Conservation (phyloP, 1,139 yeast genomes). For the Trichomonascaceae sp. region DNA sequence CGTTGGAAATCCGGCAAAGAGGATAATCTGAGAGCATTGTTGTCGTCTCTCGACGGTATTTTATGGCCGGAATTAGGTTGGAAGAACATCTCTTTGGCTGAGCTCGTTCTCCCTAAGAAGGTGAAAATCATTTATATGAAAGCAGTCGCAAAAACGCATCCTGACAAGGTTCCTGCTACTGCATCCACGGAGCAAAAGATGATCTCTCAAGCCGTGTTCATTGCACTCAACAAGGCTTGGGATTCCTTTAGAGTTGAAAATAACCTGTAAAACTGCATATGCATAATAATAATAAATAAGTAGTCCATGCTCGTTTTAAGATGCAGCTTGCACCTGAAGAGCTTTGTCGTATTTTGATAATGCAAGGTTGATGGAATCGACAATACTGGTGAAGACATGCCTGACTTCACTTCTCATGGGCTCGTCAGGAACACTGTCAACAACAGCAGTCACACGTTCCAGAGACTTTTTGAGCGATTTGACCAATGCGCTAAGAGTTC, state of each 20-base stretch:
- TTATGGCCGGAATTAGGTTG: constrained; percentile 58
- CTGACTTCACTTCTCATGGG: constrained; percentile 21
- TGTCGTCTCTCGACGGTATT: constrained; percentile 59
- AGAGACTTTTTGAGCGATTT: constrained; percentile 44
- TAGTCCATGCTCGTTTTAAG: neutral
- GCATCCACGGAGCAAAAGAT: constrained; percentile 65
- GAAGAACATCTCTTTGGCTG: constrained; percentile 61
- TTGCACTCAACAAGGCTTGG: constrained; percentile 84
- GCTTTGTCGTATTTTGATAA: constrained; percentile 34
- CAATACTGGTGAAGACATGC: constrained; percentile 35
- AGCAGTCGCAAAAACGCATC: constrained; percentile 90
- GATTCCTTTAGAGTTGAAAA: constrained; percentile 67
- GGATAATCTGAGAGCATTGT: constrained; percentile 66
- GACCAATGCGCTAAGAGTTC: constrained; percentile 42
- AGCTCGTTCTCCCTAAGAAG: constrained; percentile 82
- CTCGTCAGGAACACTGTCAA: constrained; percentile 25
- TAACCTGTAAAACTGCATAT: constrained; percentile 29
- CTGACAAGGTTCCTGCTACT: constrained; percentile 66
- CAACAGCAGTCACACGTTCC: constrained; percentile 39
- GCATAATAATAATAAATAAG: neutral
- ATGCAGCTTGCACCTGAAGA: constrained; percentile 15
- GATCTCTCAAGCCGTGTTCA: constrained; percentile 84
- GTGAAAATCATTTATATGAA: constrained; percentile 86
- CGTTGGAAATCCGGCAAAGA: constrained; percentile 72
- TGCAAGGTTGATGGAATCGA: constrained; percentile 37